Percentiles rank a stretch among this genome's conserved stretches.
Conservation (phyloP, 805 yeast genomes). For the Wickerhamomyces sydowiorum region DNA sequence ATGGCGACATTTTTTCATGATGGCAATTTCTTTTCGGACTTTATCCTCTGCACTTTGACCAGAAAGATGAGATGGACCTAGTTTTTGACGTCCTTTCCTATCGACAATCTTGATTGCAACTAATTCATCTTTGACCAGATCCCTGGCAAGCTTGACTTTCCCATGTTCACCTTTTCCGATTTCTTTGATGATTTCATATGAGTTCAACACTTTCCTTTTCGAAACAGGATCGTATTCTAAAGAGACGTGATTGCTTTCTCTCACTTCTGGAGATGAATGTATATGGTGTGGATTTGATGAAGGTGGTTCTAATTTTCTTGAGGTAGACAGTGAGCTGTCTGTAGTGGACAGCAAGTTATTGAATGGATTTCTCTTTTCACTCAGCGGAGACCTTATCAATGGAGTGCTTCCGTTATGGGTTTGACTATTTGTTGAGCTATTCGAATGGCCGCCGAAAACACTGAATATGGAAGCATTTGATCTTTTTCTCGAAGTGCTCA, state of each 20-base stretch:
- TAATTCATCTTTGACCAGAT: conserved; percentile 50
- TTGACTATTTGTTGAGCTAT: background rate
- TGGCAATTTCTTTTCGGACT: conserved; percentile 83
- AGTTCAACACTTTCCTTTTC: conserved; percentile 74
- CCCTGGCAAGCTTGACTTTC: conserved; percentile 88
- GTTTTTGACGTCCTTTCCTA: conserved; percentile 53
- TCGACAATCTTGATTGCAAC: conserved; percentile 96
- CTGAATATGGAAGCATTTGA: conserved; percentile 15
- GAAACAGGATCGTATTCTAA: conserved; percentile 87
- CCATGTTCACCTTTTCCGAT: conserved; percentile 98
- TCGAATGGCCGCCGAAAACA: conserved; percentile 3
- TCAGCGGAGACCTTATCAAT: conserved; percentile 2
- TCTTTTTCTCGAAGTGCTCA: conserved; percentile 2
- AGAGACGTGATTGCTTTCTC: conserved; percentile 74
- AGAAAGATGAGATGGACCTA: conserved; percentile 42
- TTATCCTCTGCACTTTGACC: conserved; percentile 57
- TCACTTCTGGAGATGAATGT: conserved; percentile 41
- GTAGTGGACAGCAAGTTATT: background rate
- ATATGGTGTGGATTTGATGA: conserved; percentile 20
- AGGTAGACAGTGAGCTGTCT: background rate
- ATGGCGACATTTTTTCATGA: conserved; percentile 87
- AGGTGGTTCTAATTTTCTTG: conserved; percentile 19
- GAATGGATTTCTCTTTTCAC: background rate
- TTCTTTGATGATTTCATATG: conserved; percentile 83
- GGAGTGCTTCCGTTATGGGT: background rate